Percentiles rank a stretch among this genome's conserved stretches.
These are phyloP conservation scores for Platanus orientalis DNA, from an alignment of 164 flowering plant genomes.

Conservation along the genomic window DNA sequence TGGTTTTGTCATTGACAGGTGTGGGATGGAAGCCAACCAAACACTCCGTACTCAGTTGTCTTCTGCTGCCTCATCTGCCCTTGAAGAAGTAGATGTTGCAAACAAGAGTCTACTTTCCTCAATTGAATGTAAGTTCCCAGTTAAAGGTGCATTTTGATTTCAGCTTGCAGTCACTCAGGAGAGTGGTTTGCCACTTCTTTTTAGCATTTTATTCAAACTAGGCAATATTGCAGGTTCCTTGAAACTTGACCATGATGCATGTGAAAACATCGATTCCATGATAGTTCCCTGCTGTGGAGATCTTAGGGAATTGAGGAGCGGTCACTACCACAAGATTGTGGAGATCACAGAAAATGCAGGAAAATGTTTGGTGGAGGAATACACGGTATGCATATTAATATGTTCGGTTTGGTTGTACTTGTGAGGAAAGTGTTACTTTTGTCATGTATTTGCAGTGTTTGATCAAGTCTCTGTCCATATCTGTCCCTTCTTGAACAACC, in stretches of 20 bases:
- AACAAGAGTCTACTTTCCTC: conserved; percentile 62
- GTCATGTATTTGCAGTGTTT: neutral
- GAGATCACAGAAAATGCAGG: conserved; percentile 87
- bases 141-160: neutral
- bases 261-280: conserved; percentile 70
- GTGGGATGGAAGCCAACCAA: conserved; percentile 78
- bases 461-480: neutral
- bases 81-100: conserved; percentile 68
- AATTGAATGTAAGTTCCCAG: conserved; percentile 57
- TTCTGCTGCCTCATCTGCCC: conserved; percentile 68
- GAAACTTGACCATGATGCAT: conserved; percentile 89
- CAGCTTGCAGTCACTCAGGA: neutral
- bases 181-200: neutral
- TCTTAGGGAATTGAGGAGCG: conserved; percentile 68
- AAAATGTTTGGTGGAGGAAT: conserved; percentile 73
- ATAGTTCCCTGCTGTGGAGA: conserved; percentile 77
- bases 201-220: neutral
- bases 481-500: conserved; percentile 5
- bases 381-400: conserved; percentile 48
- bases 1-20: conserved; percentile 25
- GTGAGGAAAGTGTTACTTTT: neutral
- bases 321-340: conserved; percentile 79
- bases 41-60: conserved; percentile 54
- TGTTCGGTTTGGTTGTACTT: neutral
- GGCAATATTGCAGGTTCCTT: conserved; percentile 58